These are phyloP conservation scores for Venturia oleaginea DNA, from an alignment of 2,329 filamentous ascomycete genomes.

Conservation along the genomic window DNA sequence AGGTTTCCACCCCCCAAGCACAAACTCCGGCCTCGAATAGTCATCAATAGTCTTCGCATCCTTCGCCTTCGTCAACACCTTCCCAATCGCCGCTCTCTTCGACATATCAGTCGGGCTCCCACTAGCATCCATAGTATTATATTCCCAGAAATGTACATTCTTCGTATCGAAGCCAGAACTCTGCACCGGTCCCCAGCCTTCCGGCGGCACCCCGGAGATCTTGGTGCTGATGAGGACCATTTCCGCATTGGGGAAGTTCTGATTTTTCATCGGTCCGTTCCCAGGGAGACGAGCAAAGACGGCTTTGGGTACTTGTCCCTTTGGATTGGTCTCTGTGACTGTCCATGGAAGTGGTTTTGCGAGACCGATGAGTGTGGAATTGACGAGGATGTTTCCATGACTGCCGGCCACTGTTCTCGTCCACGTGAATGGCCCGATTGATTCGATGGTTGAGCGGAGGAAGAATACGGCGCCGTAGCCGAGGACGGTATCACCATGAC, in stretches of 20 bases:
- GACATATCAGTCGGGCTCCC: conserved; percentile 10
- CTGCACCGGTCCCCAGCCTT: conserved; percentile 14
- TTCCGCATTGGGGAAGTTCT: conserved; percentile 14
- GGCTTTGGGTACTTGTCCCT: conserved; percentile 10
- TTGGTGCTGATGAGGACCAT: conserved; percentile 14
- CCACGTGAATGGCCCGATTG: conserved; percentile 14
- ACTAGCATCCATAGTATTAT: conserved; percentile 13
- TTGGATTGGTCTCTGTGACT: conserved; percentile 5
- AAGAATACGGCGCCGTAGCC: conserved; percentile 16
- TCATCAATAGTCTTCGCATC: conserved; percentile 14
- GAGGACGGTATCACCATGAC: conserved; percentile 17
- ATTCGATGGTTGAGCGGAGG: conserved; percentile 11
- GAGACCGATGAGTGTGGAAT: conserved; percentile 11
- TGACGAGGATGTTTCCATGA: conserved; percentile 17
- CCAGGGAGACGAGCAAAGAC: conserved; percentile 12
- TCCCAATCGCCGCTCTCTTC: conserved; percentile 6
- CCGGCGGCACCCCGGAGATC: conserved; percentile 14
- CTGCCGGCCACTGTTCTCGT: conserved; percentile 14
- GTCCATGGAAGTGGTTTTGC: conserved; percentile 13
- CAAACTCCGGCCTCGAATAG: conserved; percentile 14
- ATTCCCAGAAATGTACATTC: conserved; percentile 15
- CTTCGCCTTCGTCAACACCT: conserved; percentile 13
- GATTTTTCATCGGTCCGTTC: conserved; percentile 3
- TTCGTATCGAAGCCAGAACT: conserved; percentile 10
- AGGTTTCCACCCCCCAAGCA: conserved; percentile 14